These are phyloP conservation scores for Hemileccinum rubropunctum DNA, from an alignment of 768 basidiomycete genomes.

Conservation along the genomic window DNA sequence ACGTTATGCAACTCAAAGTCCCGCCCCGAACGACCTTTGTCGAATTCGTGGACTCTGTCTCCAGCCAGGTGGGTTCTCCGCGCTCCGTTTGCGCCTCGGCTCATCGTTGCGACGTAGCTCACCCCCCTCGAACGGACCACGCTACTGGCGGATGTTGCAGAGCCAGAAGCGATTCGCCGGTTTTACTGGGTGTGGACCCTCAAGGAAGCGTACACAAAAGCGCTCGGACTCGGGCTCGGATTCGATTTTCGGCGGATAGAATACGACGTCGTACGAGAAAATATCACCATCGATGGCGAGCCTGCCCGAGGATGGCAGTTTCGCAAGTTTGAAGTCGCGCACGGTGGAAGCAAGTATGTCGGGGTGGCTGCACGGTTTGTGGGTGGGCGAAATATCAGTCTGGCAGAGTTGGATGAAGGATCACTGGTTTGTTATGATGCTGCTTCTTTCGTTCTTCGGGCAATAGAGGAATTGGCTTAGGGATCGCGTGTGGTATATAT, in stretches of 20 bases:
- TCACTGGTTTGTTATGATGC: constrained; percentile 49
- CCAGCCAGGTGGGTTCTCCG: constrained; percentile 53
- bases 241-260: constrained; percentile 80
- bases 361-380: constrained; percentile 64
- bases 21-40: constrained; percentile 55
- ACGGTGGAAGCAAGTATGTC: constrained; percentile 54
- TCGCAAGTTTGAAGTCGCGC: constrained; percentile 52
- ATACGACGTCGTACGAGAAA: constrained; percentile 53
- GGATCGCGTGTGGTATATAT: constrained; percentile 4
- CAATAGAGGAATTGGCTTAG: constrained; percentile 41
- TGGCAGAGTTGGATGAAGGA: constrained; percentile 33
- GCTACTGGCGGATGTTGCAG: constrained; percentile 38
- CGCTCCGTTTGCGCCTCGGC: not conserved
- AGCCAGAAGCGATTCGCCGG: constrained; percentile 50
- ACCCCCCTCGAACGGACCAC: constrained; percentile 36
- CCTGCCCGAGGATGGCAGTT: constrained; percentile 66
- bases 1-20: constrained; percentile 75
- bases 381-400: constrained; percentile 39
- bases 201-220: constrained; percentile 92
- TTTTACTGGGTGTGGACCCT: constrained; percentile 89
- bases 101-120: constrained; percentile 33
- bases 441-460: constrained; percentile 44
- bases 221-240: constrained; percentile 77
- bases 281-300: constrained; percentile 58
- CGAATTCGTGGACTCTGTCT: constrained; percentile 61